Evolutionary conservation across 169 alveolate genomes (phyloP).

Genomic region (Plasmodium yoelii): DNA sequence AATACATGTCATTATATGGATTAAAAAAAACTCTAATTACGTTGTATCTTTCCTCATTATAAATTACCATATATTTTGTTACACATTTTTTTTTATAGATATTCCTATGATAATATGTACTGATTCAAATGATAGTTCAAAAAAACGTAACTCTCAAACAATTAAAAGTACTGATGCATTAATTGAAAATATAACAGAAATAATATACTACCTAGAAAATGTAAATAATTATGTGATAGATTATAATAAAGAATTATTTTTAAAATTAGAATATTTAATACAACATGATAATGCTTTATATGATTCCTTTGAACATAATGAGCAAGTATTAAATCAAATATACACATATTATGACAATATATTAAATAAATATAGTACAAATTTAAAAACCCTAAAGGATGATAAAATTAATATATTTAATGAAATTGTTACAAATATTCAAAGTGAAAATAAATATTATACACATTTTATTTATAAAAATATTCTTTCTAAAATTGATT

Average conservation of each 20-base stretch:
- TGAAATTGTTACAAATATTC: slow-evolving; percentile 38
- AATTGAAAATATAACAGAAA: slow-evolving; percentile 38
- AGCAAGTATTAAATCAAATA: slow-evolving; percentile 29
- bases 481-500: slow-evolving; percentile 46
- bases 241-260: slow-evolving; percentile 39
- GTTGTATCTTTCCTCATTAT: too few species aligned
- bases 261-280: slow-evolving; percentile 35
- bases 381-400: slow-evolving; percentile 24
- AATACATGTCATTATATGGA: too few species aligned
- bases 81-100: too few species aligned
- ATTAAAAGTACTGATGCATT: slow-evolving; percentile 25
- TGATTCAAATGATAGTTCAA: neutral
- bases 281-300: slow-evolving; percentile 43
- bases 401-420: slow-evolving; percentile 41
- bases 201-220: slow-evolving; percentile 41
- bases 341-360: slow-evolving; percentile 32
- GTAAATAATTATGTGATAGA: slow-evolving; percentile 57
- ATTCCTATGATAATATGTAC: too few species aligned
- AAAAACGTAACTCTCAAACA: neutral
- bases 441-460: slow-evolving; percentile 51
- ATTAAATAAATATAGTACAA: slow-evolving; percentile 25
- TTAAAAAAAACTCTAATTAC: too few species aligned
- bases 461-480: slow-evolving; percentile 43
- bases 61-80: too few species aligned
- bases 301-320: slow-evolving; percentile 55